phyloP scores from a whole-genome alignment of 805 yeast species.

The Saturnispora halmiae region DNA sequence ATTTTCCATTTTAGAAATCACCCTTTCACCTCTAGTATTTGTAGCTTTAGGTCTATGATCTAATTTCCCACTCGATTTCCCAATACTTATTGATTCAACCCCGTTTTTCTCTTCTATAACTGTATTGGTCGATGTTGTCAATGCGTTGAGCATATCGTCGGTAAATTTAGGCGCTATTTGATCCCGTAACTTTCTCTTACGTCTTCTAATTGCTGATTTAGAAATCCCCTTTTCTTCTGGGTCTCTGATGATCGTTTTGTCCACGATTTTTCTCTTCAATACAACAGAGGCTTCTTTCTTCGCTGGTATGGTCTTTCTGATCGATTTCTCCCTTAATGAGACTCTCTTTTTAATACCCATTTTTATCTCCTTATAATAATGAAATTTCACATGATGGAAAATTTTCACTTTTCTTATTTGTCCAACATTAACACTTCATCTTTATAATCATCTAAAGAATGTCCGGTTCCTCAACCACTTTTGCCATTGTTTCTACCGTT shows the following conservation, averaged over 20 bases:
- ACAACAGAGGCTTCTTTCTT: conserved; percentile 14
- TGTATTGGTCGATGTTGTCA: conserved; percentile 32
- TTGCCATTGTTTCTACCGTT: conserved; percentile 20
- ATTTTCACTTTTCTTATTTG: neutral
- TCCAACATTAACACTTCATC: neutral
- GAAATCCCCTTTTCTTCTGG: conserved; percentile 41
- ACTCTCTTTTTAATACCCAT: conserved; percentile 35
- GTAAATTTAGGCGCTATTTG: conserved; percentile 56
- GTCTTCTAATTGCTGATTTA: conserved; percentile 54
- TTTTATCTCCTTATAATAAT: no score
- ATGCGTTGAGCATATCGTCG: conserved; percentile 48
- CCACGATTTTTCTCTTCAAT: conserved; percentile 15
- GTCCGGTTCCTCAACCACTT: conserved; percentile 7
- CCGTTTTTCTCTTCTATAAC: conserved; percentile 12
- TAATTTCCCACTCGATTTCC: conserved; percentile 29
- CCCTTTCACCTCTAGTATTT: conserved; percentile 36
- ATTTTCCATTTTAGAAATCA: conserved; percentile 37
- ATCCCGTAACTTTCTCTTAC: conserved; percentile 54
- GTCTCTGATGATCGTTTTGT: conserved; percentile 15
- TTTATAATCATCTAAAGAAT: neutral
- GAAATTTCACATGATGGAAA: no score
- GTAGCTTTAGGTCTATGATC: conserved; percentile 31
- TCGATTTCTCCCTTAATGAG: conserved; percentile 35
- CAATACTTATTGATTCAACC: conserved; percentile 12
- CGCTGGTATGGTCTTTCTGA: conserved; percentile 19